These are phyloP conservation scores for Microsporum ferrugineum DNA, from an alignment of 2,329 filamentous ascomycete genomes.

Conservation along the genomic window DNA sequence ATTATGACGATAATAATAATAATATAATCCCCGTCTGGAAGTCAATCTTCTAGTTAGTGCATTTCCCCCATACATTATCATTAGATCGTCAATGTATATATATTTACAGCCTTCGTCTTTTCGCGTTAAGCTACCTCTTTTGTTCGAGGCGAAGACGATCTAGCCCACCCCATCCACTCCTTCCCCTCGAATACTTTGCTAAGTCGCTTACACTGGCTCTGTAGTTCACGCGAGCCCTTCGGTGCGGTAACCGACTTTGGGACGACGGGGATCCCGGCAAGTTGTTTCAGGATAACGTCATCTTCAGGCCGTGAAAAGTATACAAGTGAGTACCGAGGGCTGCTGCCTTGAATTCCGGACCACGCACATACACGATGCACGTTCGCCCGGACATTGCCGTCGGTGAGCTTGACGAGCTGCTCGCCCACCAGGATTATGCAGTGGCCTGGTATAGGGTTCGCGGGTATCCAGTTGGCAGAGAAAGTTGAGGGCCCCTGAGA, in stretches of 20 bases:
- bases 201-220: neutral
- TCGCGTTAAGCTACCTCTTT: neutral
- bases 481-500: neutral
- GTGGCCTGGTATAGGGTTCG: constrained; percentile 10
- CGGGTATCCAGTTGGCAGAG: constrained; percentile 8
- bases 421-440: constrained; percentile 12
- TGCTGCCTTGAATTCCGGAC: neutral
- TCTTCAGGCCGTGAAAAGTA: constrained; percentile 13
- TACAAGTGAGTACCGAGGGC: constrained; percentile 9
- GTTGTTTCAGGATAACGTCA: constrained; percentile 11
- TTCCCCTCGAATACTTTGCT: constrained; percentile 1
- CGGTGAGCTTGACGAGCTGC: constrained; percentile 8
- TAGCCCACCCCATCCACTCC: constrained; percentile 4
- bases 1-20: neutral
- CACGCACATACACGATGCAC: constrained; percentile 10
- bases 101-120: neutral
- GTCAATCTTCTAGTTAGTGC: neutral
- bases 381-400: constrained; percentile 7
- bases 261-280: constrained; percentile 10
- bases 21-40: neutral
- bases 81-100: neutral
- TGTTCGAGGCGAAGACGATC: neutral
- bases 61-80: neutral
- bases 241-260: constrained; percentile 1
- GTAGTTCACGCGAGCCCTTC: neutral